Evolutionary conservation across 2,329 filamentous ascomycete genomes (phyloP), one percentile per base, ranked within the genome.

Genomic region (Aspergillaceae sp.): DNA sequence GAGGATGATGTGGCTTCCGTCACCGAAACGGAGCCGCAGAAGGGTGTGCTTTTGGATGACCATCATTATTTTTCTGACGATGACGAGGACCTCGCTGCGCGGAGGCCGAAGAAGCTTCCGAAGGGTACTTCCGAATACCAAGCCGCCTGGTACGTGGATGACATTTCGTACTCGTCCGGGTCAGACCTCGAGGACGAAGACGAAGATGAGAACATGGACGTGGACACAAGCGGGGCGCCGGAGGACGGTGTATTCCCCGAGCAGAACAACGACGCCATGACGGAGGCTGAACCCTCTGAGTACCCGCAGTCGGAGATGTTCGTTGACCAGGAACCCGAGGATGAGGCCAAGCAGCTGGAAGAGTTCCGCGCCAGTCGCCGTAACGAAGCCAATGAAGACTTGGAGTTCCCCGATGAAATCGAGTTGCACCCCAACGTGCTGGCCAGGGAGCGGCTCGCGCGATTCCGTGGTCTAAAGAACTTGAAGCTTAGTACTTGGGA

Each of bases 11-110:
- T 79, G 26, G 61, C 75, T 56, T 63, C 73, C 50, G 55, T 77
- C 58, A 74, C 74, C 3, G 70, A 75, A 26, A 71, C 73, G 2
- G 70, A 75, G 26, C 71, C 73, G 2, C 74, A 76, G 38, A 83
- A 83, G 61, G 92, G 91, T 53, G 92, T 98, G 1, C 72, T 98
- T 36, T 75, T 98, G 7, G 92, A 98, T 56, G 91, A 97, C 55
- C 91, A 98, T 65, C 91, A 97, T 64, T 98, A 98, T 67, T 98
- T 97, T 62, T 90, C 90, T 0, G 91, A 97, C 38, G 88, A 92
- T 41, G 84, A 92, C 44, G 70, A 67, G 4, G 74, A 81, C 44
- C 72, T 76, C 11, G 72, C 80, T 11, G 68, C 75, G 33, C 19
- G 19, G 19, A 69, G 72, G 30, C 86, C 87, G 5, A 92, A 84